Base-by-base conservation (phyloP, 768 basidiomycete genomes). In the Termitomyces sp. region DNA sequence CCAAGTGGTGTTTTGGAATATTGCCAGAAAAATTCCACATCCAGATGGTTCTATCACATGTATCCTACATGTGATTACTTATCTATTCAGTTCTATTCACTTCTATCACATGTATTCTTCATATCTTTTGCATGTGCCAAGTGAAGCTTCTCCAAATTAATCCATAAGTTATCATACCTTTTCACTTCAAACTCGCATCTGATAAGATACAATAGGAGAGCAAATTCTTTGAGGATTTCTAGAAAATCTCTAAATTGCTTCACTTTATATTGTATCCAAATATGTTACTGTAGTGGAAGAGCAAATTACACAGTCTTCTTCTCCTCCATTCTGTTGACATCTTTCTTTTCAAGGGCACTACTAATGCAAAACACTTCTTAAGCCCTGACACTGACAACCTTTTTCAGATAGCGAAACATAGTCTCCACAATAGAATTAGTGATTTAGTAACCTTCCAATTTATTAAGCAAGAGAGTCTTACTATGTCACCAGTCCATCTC, bases 291-390 rank as follows among this genome's bases (percentile, higher is more conserved):
- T 27, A 44, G 3, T 44, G 27, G 43, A 11, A 18, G 27, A 44
- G 43, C 10, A 2, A 44, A 44, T 18, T 29, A 0, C 43, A 11
- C 9, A 29, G 27, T 15, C 43, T 44, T 2, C 43, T 44, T 3
- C 4, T n/a, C 9, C 43, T n/a, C 3, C 43, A 44, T 2, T 44
- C n/a, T 0, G 5, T 44, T 5, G 67, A 70, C 20, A 61, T 73
- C 5, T 50, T 71, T 15, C n/a, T 63, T 13, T 71, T 70, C 16
- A 53, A 57, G 3, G 52, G 57, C n/a, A 43, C 11, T 0, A 42
- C 60, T 3, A 45, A 53, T 5, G 20, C 49, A 1, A n/a, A 20
- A 0, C 1, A 0, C 0, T 73, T 71, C 47, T 70, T 66, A 69
- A 42, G 50, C 1, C 12, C 43, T 0, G 6, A n/a, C n/a, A n/a